phyloP scores from a whole-genome alignment of 345 rosid species.

The Isatis tinctoria region DNA sequence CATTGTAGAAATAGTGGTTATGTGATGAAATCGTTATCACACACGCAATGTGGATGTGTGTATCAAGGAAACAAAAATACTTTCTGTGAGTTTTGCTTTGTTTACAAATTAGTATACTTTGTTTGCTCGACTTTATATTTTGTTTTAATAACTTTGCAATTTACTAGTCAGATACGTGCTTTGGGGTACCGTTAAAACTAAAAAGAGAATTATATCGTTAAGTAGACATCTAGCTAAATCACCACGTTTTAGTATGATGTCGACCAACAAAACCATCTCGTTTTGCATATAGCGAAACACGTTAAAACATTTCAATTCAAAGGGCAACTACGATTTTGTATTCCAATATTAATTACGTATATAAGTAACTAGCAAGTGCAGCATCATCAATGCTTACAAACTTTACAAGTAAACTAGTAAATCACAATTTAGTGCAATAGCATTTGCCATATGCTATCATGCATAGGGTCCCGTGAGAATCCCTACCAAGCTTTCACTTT shows the following conservation, averaged over 20 bases:
- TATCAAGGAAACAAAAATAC: neutral
- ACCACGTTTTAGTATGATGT: neutral
- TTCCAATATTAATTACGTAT: neutral
- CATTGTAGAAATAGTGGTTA: conserved; percentile 12
- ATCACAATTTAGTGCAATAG: neutral
- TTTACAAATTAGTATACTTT: neutral
- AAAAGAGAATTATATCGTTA: neutral
- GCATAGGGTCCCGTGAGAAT: neutral
- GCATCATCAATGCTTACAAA: neutral
- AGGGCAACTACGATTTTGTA: neutral
- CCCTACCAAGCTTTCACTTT: neutral
- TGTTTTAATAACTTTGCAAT: neutral
- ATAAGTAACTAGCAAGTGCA: neutral
- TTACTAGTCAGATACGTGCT: neutral
- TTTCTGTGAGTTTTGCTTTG: neutral
- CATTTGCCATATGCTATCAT: neutral
- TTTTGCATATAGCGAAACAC: neutral
- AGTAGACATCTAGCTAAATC: neutral
- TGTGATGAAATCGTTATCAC: conserved; percentile 16
- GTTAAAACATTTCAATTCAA: neutral
- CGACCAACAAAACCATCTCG: neutral
- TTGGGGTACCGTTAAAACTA: neutral
- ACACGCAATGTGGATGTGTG: conserved; percentile 19
- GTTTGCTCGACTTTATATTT: neutral
- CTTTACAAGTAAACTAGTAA: neutral